A percentile compares a stretch with the other conserved stretches of the same genome.
phyloP scores from a whole-genome alignment of 352 stramenopile species.

The Globisporangium spinosum region DNA sequence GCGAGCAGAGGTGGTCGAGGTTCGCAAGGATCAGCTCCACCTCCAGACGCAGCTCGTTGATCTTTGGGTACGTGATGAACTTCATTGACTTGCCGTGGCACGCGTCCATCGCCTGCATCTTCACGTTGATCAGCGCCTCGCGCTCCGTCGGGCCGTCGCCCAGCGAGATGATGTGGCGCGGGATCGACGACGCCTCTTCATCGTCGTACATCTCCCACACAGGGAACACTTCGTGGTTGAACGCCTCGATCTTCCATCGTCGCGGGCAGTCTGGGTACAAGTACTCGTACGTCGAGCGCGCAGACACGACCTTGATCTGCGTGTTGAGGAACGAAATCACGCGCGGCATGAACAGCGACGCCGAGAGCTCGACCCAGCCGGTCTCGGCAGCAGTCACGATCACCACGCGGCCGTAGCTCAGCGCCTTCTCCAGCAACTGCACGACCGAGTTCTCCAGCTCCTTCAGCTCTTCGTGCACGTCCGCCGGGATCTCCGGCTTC shows the following conservation, averaged over 20 bases:
- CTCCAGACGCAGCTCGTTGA: constrained; percentile 71
- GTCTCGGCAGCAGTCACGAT: constrained; percentile 89
- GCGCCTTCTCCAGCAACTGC: constrained; percentile 63
- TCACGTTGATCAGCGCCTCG: constrained; percentile 81
- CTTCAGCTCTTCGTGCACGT: constrained; percentile 71
- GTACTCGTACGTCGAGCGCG: constrained; percentile 88
- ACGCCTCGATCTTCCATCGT: constrained; percentile 89
- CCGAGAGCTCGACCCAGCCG: constrained; percentile 88
- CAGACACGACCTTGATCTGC: constrained; percentile 87
- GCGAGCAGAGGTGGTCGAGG: constrained; percentile 74
- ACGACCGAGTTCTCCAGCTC: constrained; percentile 76
- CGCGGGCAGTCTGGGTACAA: constrained; percentile 78
- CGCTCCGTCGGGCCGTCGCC: constrained; percentile 82
- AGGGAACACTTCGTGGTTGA: constrained; percentile 82
- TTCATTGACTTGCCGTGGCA: constrained; percentile 88
- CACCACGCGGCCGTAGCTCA: constrained; percentile 74
- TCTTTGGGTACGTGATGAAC: constrained; percentile 87
- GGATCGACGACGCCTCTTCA: constrained; percentile 35
- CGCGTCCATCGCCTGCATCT: constrained; percentile 76
- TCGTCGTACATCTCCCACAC: constrained; percentile 71
- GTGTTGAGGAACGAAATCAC: constrained; percentile 76
- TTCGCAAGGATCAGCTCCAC: constrained; percentile 80
- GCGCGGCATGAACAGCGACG: constrained; percentile 83
- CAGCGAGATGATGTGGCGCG: constrained; percentile 76
- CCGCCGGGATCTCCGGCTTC: constrained; percentile 64